These are phyloP conservation scores for Senna tora DNA, from an alignment of 306 rosid genomes.

Conservation along the genomic window DNA sequence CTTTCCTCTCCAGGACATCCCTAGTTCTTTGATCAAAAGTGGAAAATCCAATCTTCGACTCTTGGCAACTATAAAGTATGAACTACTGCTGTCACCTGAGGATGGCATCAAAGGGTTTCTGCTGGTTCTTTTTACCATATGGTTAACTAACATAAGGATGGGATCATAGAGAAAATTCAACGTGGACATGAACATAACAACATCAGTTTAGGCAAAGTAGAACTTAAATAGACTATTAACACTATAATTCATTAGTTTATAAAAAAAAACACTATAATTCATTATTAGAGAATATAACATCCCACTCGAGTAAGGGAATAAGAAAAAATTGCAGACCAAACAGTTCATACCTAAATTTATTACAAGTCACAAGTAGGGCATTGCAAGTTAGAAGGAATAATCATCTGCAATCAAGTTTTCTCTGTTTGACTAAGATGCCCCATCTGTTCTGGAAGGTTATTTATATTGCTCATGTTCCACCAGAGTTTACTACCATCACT, in stretches of 20 bases:
- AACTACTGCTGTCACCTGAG: not conserved
- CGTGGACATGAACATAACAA: constrained; percentile 4
- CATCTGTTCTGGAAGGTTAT: constrained; percentile 69
- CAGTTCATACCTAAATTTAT: constrained; percentile 51
- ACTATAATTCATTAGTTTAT: constrained; percentile 14
- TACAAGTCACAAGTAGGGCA: constrained; percentile 48
- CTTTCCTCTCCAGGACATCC: not conserved
- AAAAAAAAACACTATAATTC: too few species aligned
- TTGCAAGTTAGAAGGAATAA: constrained; percentile 43
- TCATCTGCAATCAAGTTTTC: constrained; percentile 45
- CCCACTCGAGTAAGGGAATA: constrained; percentile 23
- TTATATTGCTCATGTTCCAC: constrained; percentile 70
- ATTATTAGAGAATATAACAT: not conserved
- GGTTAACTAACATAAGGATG: constrained; percentile 2
- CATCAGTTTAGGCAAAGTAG: not conserved
- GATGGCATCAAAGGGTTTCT: constrained; percentile 3
- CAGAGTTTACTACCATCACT: constrained; percentile 51
- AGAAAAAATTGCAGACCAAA: constrained; percentile 26
- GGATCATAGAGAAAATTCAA: constrained; percentile 7
- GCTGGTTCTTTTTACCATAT: constrained; percentile 5
- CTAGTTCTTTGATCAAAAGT: not conserved
- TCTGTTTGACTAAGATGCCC: constrained; percentile 67
- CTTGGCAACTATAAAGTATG: constrained; percentile 6
- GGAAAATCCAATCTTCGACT: not conserved
- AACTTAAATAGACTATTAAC: constrained; percentile 23